These are phyloP conservation scores for Penicillium lagena DNA, from an alignment of 495 filamentous ascomycete species.

Conservation along the genomic window DNA sequence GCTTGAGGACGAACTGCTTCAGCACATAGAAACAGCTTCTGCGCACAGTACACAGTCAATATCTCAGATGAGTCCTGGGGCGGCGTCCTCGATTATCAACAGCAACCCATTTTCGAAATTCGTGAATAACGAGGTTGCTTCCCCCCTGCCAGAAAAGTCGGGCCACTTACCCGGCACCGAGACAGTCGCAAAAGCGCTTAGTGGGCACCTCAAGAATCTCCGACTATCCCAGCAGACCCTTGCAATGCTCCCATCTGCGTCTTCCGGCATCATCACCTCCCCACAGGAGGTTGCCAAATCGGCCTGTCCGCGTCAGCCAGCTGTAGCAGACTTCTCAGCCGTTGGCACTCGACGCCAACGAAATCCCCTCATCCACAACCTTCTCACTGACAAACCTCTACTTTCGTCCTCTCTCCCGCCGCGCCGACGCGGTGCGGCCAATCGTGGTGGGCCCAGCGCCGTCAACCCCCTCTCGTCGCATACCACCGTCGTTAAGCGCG, in stretches of 20 bases:
- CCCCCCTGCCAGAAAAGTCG: constrained; percentile 10
- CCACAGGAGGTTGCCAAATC: constrained; percentile 73
- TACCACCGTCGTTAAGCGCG: constrained; percentile 80
- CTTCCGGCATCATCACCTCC: constrained; percentile 82
- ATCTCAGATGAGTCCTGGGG: not conserved
- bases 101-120: constrained; percentile 45
- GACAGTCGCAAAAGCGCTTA: constrained; percentile 13
- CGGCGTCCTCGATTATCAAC: constrained; percentile 14
- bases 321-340: constrained; percentile 43
- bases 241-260: constrained; percentile 72
- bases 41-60: constrained; percentile 1
- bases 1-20: constrained; percentile 54
- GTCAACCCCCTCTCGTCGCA: constrained; percentile 35
- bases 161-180: constrained; percentile 1
- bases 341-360: constrained; percentile 70
- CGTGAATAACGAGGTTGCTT: constrained; percentile 26
- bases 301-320: constrained; percentile 33
- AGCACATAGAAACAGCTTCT: constrained; percentile 9
- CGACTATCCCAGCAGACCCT: constrained; percentile 60
- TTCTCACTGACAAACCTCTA: constrained; percentile 89
- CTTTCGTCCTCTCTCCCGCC: constrained; percentile 85
- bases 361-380: constrained; percentile 94
- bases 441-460: constrained; percentile 11
- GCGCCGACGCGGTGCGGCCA: constrained; percentile 41
- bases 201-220: constrained; percentile 67